Conservation (phyloP, 176 grass and related monocot species). For the Saccharum officinarum region DNA sequence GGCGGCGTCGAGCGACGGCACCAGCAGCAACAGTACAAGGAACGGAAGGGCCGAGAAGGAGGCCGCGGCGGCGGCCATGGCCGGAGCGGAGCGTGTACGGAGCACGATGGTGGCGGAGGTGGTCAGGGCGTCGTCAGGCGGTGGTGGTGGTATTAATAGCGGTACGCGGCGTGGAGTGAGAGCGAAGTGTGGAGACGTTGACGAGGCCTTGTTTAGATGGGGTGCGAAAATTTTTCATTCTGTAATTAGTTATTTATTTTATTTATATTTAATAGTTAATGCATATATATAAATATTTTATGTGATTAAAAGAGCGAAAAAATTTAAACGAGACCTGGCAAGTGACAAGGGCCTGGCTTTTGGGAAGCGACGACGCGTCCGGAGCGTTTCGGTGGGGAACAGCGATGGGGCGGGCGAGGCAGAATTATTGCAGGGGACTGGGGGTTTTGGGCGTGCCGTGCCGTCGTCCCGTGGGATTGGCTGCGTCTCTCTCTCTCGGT, state of each 20-base stretch:
- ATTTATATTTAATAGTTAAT: no score
- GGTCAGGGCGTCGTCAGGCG: background rate
- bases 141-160: constrained; percentile 35
- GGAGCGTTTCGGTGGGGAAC: constrained; percentile 11
- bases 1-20: constrained; percentile 23
- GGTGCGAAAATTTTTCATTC: no score
- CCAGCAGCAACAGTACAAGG: constrained; percentile 23
- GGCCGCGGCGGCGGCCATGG: constrained; percentile 39
- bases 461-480: constrained; percentile 1
- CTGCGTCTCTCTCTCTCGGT: background rate
- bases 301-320: no score
- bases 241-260: no score
- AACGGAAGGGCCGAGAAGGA: constrained; percentile 5
- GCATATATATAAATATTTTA: no score
- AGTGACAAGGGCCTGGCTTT: background rate
- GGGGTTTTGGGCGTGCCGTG: background rate
- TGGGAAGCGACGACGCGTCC: background rate
- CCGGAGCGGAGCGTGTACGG: background rate
- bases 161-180: constrained; percentile 12
- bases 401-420: background rate
- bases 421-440: constrained; percentile 10
- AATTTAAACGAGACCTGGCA: no score
- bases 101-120: background rate
- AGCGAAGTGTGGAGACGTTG: background rate
- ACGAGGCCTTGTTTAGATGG: no score